Evolutionary conservation across 192 early-diverging fungal species (phyloP), one percentile per base, ranked within the genome.

Genomic region (Backusella mclennaniae): DNA sequence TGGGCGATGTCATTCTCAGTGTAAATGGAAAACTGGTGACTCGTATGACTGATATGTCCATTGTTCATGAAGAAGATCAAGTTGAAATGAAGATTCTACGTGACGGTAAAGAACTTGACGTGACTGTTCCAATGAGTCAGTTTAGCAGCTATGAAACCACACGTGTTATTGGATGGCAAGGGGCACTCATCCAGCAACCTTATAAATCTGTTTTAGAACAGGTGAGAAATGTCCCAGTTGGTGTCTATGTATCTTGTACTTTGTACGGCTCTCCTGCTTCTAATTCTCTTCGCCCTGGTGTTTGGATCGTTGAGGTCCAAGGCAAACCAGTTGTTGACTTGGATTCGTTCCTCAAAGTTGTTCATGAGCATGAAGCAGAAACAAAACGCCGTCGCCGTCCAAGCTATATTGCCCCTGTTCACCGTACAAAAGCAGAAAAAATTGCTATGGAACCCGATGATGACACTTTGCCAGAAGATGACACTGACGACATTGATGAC

Each of bases 91-190:
- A 83, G 6, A 79, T 95, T 21, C 75, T 98, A 67, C 90, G 96
- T 42, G 87, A 93, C 53, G 93, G 92, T 78, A 63, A 88, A 66
- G 95, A 93, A 71, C 33, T 93, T 35, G 78, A 79, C 0, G 59
- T 98, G 26, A 74, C 71, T 3, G 92, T 97, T 1, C 89, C 90
- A 19, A 94, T 93, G 1, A 87, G 86, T 6, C 80, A 85, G 2
- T 80, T 84, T 70, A 76, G 84, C 39, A 85, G 86, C 7, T 84
- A 85, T 56, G 90, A 87, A 29, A 93, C 90, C 4, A 85, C 85
- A 8, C 88, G 91, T 38, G 85, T 96, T 0, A 81, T 98, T 39
- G 84, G 89, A 19, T 98, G 96, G 96, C 91, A 93, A 33, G 96
- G 96, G 14, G 95, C 93, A 0, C 76, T 92, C 23, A 87, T 96